Base-by-base conservation (phyloP, 345 rosid genomes). In the Punica granatum region DNA sequence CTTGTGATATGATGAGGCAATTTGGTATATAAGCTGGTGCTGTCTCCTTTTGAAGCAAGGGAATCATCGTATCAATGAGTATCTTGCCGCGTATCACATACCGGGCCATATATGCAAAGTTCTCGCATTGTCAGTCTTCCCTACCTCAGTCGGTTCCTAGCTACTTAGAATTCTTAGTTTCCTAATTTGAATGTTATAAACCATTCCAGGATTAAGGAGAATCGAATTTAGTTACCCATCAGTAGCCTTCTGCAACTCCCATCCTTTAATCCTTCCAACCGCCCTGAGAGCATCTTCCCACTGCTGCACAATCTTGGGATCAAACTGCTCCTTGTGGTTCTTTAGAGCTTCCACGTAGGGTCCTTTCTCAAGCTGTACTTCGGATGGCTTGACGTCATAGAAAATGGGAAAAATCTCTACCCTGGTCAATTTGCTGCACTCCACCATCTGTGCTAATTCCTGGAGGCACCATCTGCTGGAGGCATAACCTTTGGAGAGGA, bases 201-300 rank as follows among this genome's bases (percentile, higher is more conserved):
- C n/a, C n/a, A 49, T 49, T 14, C 56, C 4, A 3, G 21, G 39
- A 28, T 15, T 13, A 23, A 12, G 33, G 60, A 69, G 25, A 21
- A 37, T 63, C 34, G 5, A 59, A 30, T 1, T 58, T 21, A 26
- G 13, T 3, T 70, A 70, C 73, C 73, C 68, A 4, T 63, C 36
- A 19, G 73, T 64, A 6, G 34, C 62, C 60, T 69, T 69, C 37
- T 61, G 59, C 26, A 64, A 13, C 39, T 70, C 73, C 73, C 73
- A 70, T 39, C 68, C 73, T n/a, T 70, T 70, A 32, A 70, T 46
- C 60, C 42, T 35, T 53, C 73, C 73, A 36, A 70, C 63, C 62
- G 63, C 68, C 33, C 51, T 70, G 26, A 70, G 73, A 49, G 73
- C 62, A n/a, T 60, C 59, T 44, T 51, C 62, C 73, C 73, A 70